Conservation (phyloP, 1,284 basidiomycete genomes). For the Trichosporon ovoides region DNA sequence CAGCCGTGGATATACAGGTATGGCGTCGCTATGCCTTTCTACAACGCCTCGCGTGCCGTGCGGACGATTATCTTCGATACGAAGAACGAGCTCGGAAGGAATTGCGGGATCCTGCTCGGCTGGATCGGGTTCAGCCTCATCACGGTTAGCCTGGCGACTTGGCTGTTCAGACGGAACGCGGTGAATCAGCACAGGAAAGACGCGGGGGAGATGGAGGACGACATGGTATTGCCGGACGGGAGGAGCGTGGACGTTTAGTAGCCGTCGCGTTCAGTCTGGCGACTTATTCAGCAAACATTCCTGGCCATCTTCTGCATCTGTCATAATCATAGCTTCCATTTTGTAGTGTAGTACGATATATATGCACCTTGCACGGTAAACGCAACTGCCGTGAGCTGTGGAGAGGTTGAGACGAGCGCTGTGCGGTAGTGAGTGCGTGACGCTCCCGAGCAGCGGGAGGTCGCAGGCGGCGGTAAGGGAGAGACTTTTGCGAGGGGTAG, state of each 20-base stretch:
- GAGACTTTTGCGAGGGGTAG: too few species aligned
- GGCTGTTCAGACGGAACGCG: slow-evolving; percentile 45
- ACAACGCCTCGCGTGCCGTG: slow-evolving; percentile 57
- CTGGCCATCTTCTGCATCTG: too few species aligned
- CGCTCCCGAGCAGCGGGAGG: too few species aligned
- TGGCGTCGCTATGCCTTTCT: slow-evolving; percentile 62
- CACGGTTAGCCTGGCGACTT: slow-evolving; percentile 51
- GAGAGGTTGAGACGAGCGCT: too few species aligned
- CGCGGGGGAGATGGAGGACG: slow-evolving; percentile 8
- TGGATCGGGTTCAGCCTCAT: slow-evolving; percentile 51
- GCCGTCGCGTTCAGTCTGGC: too few species aligned
- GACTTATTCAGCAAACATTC: too few species aligned
- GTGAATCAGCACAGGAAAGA: slow-evolving; percentile 22
- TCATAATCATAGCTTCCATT: too few species aligned
- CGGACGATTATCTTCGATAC: slow-evolving; percentile 66
- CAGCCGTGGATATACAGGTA: slow-evolving; percentile 60
- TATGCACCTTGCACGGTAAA: too few species aligned
- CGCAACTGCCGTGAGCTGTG: too few species aligned
- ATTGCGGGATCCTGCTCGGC: slow-evolving; percentile 53
- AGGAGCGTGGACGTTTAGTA: background rate
- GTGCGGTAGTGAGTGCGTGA: too few species aligned
- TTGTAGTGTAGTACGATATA: too few species aligned
- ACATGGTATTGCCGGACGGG: slow-evolving; percentile 9
- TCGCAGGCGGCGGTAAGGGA: too few species aligned
- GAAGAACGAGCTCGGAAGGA: slow-evolving; percentile 55